Conservation (phyloP, 257 asterid genomes). For the Echium plantagineum region DNA sequence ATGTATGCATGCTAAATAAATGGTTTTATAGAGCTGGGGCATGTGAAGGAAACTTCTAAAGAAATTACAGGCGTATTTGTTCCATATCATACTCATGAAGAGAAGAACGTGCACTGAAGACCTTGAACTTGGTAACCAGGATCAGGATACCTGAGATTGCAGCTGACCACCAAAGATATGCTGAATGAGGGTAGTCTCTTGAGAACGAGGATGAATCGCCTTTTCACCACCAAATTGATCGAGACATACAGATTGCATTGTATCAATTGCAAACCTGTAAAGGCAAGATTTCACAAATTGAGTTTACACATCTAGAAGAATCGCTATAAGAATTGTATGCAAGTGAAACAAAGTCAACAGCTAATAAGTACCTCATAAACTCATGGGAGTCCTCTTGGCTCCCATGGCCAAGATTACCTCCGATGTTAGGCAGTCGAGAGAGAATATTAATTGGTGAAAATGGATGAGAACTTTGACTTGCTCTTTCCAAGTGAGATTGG, state of each 20-base stretch:
- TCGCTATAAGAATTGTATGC: neutral
- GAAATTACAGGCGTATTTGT: neutral
- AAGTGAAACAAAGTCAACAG: neutral
- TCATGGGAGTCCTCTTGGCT: conserved; percentile 99
- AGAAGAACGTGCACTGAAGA: conserved; percentile 3
- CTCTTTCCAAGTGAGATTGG: conserved; percentile 64
- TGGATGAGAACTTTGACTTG: conserved; percentile 50
- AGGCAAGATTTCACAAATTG: neutral
- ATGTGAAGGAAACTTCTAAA: neutral
- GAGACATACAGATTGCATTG: conserved; percentile 93
- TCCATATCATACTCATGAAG: neutral
- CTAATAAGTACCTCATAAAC: conserved; percentile 70
- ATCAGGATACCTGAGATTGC: conserved; percentile 73
- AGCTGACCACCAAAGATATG: conserved; percentile 95
- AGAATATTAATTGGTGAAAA: conserved; percentile 94
- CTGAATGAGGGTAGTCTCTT: conserved; percentile 93
- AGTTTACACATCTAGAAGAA: neutral
- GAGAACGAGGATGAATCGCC: conserved; percentile 61
- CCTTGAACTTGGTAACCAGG: neutral
- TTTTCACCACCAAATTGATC: conserved; percentile 97
- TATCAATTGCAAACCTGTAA: conserved; percentile 90
- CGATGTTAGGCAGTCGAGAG: conserved; percentile 74
- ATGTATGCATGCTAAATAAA: neutral
- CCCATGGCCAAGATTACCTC: conserved; percentile 92
- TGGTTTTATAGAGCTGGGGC: neutral